Evolutionary conservation across 352 stramenopile species (phyloP), one percentile per base, ranked within the genome.

Genomic region (Globisporangium rhizosaccharum): DNA sequence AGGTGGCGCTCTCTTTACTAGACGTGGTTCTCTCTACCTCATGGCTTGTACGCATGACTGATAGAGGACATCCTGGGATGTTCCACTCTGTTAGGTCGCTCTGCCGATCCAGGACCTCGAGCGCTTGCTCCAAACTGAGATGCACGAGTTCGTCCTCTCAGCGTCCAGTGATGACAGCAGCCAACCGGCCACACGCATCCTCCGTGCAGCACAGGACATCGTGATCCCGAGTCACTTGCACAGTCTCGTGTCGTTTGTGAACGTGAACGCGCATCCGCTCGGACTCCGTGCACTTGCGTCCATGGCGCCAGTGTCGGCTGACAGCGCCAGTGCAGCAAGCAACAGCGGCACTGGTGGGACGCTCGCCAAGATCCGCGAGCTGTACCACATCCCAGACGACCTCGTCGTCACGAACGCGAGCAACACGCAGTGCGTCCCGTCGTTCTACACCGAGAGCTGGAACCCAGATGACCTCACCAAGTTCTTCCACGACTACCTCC

Each of bases 381-480:
- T 69, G 9, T 94, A 94, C 57, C 64, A 67, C 25, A 91, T 94
- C 26, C 79, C 85, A 3, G 65, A 76, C 42, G 63, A 87, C 17
- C 72, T 92, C 10, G 72, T 88, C 18, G 78, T 79, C 36, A 88
- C 78, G 12, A 93, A 94, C 39, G 50, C 68, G 3, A 71, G 51
- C 44, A 92, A 83, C 50, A 63, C 70, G 17, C 85, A 94, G 61
- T 71, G 66, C 10, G 61, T 91, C 10, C 78, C 85, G 30, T 91
- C 85, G 17, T 94, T 94, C 53, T 94, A 91, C 69, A 62, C 75
- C 4, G 85, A 94, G 51, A 73, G 67, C 8, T 94, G 75, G 56
- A 79, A 67, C 45, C 71, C 68, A 0, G 54, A 64, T 2, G 85
- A 94, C 55, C 66, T 94, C 26, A 39, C 68, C 17, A 62, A 57